phyloP scores from a whole-genome alignment of 176 grass and related monocot species.

The Carex littledalei region DNA sequence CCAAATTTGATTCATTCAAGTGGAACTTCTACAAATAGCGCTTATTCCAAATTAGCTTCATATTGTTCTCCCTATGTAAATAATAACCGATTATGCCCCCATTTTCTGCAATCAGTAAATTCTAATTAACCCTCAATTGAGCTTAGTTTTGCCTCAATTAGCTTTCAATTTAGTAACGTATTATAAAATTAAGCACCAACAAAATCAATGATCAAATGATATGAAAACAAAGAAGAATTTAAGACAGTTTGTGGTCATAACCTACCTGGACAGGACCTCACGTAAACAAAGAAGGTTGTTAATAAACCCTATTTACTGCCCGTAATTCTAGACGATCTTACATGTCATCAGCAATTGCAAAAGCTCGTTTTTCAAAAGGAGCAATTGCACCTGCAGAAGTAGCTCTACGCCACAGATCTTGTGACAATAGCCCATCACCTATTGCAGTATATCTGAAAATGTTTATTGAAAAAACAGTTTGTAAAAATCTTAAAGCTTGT shows the following conservation, averaged over 20 bases:
- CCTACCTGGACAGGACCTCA: not conserved
- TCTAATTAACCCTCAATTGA: not conserved
- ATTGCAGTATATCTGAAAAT: conserved; percentile 52
- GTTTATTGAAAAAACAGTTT: not conserved
- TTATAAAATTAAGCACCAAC: not conserved
- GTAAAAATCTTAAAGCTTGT: not conserved
- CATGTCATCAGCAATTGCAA: conserved; percentile 97
- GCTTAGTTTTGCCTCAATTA: not conserved
- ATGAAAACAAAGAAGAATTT: not conserved
- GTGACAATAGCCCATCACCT: conserved; percentile 42
- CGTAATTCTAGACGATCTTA: conserved; percentile 24
- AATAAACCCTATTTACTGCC: not conserved
- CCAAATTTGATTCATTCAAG: not conserved
- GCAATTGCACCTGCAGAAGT: conserved; percentile 65
- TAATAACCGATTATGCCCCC: not conserved
- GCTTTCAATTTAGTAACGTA: not conserved
- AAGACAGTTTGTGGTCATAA: not conserved
- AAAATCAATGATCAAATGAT: not conserved
- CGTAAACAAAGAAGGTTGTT: not conserved
- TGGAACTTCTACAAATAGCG: not conserved
- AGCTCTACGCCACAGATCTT: conserved; percentile 73
- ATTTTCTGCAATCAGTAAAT: not conserved
- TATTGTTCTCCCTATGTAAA: not conserved
- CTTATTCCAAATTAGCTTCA: not conserved
- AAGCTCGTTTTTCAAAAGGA: conserved; percentile 81